Evolutionary conservation across 202 grass and related monocot genomes (phyloP).

Genomic region (Miscanthus sacchariflorus): DNA sequence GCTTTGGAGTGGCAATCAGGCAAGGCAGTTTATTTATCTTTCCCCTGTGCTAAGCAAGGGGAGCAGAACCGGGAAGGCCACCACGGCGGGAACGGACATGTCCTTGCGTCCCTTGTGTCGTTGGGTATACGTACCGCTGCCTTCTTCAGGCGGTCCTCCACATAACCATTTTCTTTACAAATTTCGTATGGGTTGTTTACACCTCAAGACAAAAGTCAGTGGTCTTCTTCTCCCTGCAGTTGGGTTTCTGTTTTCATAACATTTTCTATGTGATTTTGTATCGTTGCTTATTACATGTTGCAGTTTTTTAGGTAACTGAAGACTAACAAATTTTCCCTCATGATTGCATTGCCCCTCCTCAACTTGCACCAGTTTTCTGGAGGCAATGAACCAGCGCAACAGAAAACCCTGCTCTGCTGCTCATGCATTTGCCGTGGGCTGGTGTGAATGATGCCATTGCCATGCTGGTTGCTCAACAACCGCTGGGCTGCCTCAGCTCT

Average conservation of each 20-base stretch:
- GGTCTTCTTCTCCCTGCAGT: neutral
- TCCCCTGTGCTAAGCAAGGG: conserved; percentile 52
- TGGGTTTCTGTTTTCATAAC: neutral
- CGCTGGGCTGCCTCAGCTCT: neutral
- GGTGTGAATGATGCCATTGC: conserved; percentile 27
- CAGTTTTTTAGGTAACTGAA: neutral
- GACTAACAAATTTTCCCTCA: neutral
- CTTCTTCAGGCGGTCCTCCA: neutral
- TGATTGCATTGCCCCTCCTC: conserved; percentile 23
- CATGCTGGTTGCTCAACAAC: conserved; percentile 1
- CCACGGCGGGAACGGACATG: conserved; percentile 24
- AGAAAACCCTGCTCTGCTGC: conserved; percentile 34
- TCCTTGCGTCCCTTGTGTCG: conserved; percentile 20
- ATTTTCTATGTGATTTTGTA: too few relatives aligned
- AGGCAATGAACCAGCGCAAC: conserved; percentile 13
- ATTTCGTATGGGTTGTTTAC: neutral
- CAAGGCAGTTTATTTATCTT: neutral
- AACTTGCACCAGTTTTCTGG: conserved; percentile 26
- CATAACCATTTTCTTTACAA: neutral
- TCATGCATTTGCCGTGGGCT: conserved; percentile 53
- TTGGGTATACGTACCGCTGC: neutral
- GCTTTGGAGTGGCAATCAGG: neutral
- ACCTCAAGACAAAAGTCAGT: neutral
- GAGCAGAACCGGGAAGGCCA: neutral
- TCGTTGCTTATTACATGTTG: neutral